A percentile compares a stretch with the other conserved stretches of the same genome.
Conservation (phyloP, 345 rosid genomes). For the Pugionium cornutum region DNA sequence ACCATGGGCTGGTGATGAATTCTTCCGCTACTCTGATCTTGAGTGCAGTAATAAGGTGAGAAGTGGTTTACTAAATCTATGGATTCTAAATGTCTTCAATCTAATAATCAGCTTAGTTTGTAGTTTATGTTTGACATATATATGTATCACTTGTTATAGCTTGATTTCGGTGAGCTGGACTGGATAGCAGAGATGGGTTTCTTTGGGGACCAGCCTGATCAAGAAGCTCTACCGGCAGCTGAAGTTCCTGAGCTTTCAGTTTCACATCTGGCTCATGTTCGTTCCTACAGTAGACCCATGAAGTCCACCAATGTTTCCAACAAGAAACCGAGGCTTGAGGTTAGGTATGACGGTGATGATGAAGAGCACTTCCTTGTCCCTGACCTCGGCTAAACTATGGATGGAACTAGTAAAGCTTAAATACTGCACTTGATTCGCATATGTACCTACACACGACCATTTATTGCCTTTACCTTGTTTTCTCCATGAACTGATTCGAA, state of each 20-base stretch:
- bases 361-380: constrained; percentile 87
- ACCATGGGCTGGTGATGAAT: constrained; percentile 72
- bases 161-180: constrained; percentile 72
- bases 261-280: constrained; percentile 41
- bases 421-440: constrained; percentile 28
- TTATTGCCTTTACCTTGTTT: constrained; percentile 2
- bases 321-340: constrained; percentile 79
- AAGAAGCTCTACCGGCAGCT: constrained; percentile 65
- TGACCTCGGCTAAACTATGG: constrained; percentile 74
- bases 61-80: neutral
- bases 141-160: constrained; percentile 22
- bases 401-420: constrained; percentile 70
- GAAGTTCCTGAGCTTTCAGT: constrained; percentile 89
- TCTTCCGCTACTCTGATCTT: constrained; percentile 66
- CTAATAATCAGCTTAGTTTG: neutral
- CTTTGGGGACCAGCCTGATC: constrained; percentile 57
- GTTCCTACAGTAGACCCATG: constrained; percentile 48
- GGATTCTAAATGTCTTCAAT: neutral
- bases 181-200: constrained; percentile 76
- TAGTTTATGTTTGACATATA: constrained; percentile 20
- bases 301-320: constrained; percentile 48
- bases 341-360: constrained; percentile 47
- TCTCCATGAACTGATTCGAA: neutral
- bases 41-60: constrained; percentile 73
- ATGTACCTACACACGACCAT: constrained; percentile 34